Percentiles rank a stretch among this genome's conserved stretches.
Evolutionary conservation across 768 basidiomycete species (phyloP).

Genomic region (Boletus vermiculosoides): DNA sequence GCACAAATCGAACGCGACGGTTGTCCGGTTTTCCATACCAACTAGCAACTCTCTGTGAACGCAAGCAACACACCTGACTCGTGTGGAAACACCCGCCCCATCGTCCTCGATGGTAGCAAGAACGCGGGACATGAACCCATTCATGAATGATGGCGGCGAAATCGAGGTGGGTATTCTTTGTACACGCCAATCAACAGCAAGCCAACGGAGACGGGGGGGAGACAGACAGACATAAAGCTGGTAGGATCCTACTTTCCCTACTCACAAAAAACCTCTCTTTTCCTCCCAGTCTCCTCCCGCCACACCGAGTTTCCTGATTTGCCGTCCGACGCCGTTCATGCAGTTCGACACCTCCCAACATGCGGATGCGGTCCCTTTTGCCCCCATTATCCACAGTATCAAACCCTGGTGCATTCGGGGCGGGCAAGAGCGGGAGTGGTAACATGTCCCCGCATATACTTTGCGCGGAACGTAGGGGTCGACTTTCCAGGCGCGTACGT

Average conservation of each 20-base stretch:
- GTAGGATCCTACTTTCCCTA: conserved; percentile 75
- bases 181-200: conserved; percentile 21
- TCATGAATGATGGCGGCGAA: conserved; percentile 98
- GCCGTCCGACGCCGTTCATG: conserved; percentile 34
- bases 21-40: no score
- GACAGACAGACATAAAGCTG: conserved; percentile 67
- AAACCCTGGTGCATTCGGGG: conserved; percentile 76
- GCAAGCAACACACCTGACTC: conserved; percentile 71
- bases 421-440: conserved; percentile 55
- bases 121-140: conserved; percentile 76
- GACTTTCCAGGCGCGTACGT: conserved; percentile 22
- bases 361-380: conserved; percentile 72
- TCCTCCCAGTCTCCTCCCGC: conserved; percentile 70
- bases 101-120: conserved; percentile 66
- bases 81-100: conserved; percentile 83
- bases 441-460: conserved; percentile 51
- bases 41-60: conserved; percentile 78
- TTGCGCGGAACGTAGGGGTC: conserved; percentile 44
- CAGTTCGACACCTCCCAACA: conserved; percentile 81
- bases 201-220: neutral
- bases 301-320: neutral
- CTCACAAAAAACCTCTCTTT: conserved; percentile 91
- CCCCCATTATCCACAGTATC: conserved; percentile 87
- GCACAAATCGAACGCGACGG: no score
- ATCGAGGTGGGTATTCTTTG: conserved; percentile 60